Base-by-base conservation (phyloP, 2,329 filamentous ascomycete species). In the Niveomyces coronatus region DNA sequence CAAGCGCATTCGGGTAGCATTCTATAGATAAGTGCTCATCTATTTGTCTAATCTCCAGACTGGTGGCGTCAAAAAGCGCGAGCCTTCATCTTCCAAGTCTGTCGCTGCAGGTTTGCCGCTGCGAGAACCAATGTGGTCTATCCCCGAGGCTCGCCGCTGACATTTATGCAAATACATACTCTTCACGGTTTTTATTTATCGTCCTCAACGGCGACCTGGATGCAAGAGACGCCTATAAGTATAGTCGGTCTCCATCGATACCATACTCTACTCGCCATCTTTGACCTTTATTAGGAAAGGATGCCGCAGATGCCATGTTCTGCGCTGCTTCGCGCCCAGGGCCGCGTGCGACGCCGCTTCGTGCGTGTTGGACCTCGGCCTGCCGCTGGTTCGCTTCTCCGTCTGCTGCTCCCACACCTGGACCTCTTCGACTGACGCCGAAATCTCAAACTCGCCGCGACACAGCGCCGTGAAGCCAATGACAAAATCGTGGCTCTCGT, bases 341-440 rank as follows among this genome's bases (percentile, higher is more conserved):
- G 74, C 62, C 3, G 71, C 65, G 50, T 79, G 74, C 61, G 75
- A 61, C 56, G 77, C 66, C 14, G 26, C n/a, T 35, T 61, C 66
- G 50, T 74, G 64, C 5, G 72, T 78, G 50, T 74, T 68, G 3
- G 68, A 69, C 44, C 70, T 55, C 34, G 57, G 57, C 42, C 67
- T 58, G 9, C 53, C 48, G 27, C 48, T 42, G 23, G 19, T 37
- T 24, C 37, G 44, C 43, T 53, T 53, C 43, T 49, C 46, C 17
- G 48, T 47, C 42, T 54, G 50, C 27, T 56, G 55, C 15, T 55
- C 54, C 62, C 62, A 70, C 7, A 84, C 53, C 43, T 70, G 69
- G 3, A 83, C 76, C 64, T 95, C 88, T 60, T 95, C 88, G 0
- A 94, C 76, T 10, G 75, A 81, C 5, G 80, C 86, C 17, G 75